Conservation (phyloP, 192 early-diverging fungal genomes). For the Diversispora epigaea region DNA sequence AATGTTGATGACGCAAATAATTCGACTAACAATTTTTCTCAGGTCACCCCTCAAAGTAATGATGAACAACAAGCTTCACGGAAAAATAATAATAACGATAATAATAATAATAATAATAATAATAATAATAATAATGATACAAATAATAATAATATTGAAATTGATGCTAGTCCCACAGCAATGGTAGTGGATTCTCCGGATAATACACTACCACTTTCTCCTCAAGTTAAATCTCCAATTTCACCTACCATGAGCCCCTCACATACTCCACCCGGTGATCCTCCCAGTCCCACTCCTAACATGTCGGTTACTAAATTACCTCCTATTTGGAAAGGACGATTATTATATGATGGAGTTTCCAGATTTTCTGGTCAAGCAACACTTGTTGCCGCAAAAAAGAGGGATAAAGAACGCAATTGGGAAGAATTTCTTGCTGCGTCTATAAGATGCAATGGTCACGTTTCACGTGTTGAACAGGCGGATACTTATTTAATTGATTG, state of each 20-base stretch:
- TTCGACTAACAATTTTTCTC: not conserved
- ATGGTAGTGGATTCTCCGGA: not conserved
- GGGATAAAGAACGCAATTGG: constrained; percentile 49
- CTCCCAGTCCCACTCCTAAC: not conserved
- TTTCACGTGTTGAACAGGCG: constrained; percentile 46
- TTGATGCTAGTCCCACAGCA: not conserved
- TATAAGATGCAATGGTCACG: constrained; percentile 66
- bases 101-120: not conserved
- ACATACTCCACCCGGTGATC: not conserved
- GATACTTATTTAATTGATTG: constrained; percentile 60
- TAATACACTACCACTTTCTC: not conserved
- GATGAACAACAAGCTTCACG: not conserved
- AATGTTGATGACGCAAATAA: not conserved
- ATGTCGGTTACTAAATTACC: not conserved
- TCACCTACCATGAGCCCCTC: not conserved
- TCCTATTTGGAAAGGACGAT: constrained; percentile 60
- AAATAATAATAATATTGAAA: not conserved
- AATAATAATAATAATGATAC: not conserved
- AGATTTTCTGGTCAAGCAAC: constrained; percentile 53
- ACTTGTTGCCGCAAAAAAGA: constrained; percentile 60
- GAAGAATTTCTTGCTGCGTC: constrained; percentile 55
- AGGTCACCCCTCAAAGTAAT: not conserved
- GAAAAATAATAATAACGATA: not conserved
- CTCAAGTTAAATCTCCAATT: not conserved
- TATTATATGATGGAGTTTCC: constrained; percentile 44